Percentiles rank a stretch among this genome's conserved stretches.
These are phyloP conservation scores for Trichophyton equinum DNA, from an alignment of 2,329 filamentous ascomycete genomes.

Conservation along the genomic window DNA sequence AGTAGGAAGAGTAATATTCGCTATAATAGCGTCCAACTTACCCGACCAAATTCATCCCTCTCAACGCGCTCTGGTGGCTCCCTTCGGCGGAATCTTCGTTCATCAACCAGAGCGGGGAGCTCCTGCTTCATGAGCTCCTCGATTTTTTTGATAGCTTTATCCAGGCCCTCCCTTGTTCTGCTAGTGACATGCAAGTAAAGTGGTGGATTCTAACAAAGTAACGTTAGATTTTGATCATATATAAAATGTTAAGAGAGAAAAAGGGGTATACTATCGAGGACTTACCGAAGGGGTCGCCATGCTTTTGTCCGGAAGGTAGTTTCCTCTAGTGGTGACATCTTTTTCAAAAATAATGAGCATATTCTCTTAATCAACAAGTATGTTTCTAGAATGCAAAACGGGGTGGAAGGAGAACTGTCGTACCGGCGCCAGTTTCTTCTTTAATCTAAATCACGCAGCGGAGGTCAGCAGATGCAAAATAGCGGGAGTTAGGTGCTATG, in stretches of 20 bases:
- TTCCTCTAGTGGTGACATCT: conserved; percentile 98
- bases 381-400: conserved; percentile 29
- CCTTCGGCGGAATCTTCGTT: conserved; percentile 75
- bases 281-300: conserved; percentile 89
- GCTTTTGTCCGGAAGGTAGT: conserved; percentile 92
- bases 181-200: conserved; percentile 93
- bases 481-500: conserved; percentile 48
- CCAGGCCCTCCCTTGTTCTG: conserved; percentile 80
- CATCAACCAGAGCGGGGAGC: conserved; percentile 86
- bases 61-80: conserved; percentile 68
- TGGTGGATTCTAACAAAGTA: conserved; percentile 59
- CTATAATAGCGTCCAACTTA: conserved; percentile 34
- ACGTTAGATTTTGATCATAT: conserved; percentile 1
- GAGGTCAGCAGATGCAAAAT: conserved; percentile 91
- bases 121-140: conserved; percentile 95
- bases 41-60: conserved; percentile 78
- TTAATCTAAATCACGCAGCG: conserved; percentile 90
- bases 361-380: conserved; percentile 31
- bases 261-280: conserved; percentile 13
- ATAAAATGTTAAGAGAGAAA: neutral
- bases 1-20: conserved; percentile 7
- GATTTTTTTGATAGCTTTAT: conserved; percentile 75
- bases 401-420: conserved; percentile 45
- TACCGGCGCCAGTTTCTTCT: conserved; percentile 99
- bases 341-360: conserved; percentile 50